Conservation (phyloP, 2,329 filamentous ascomycete species). For the Biscogniauxia mediterranea region DNA sequence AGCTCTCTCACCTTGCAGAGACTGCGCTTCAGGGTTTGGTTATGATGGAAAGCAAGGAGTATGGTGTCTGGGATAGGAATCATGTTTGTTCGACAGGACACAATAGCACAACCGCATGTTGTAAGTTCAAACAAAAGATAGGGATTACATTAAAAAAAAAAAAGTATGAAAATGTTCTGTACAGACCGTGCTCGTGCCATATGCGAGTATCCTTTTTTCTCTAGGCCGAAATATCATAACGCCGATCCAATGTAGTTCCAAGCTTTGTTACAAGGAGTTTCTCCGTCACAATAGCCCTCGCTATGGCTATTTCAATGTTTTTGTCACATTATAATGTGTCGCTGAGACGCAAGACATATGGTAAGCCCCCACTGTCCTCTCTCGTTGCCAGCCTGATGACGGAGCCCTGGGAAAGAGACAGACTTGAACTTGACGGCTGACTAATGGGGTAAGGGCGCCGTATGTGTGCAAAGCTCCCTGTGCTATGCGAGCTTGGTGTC, state of each 20-base stretch:
- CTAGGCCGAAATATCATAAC: constrained; percentile 3
- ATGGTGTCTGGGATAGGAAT: neutral
- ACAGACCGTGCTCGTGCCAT: constrained; percentile 7
- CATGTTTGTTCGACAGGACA: neutral
- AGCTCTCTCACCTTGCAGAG: neutral
- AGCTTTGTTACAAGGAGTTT: neutral
- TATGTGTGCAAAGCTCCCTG: constrained; percentile 39
- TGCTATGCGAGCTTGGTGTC: constrained; percentile 25
- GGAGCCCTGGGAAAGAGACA: constrained; percentile 24
- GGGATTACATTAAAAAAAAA: constrained; percentile 17
- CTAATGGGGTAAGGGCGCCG: constrained; percentile 38
- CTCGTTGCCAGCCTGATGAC: constrained; percentile 49
- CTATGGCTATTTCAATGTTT: neutral
- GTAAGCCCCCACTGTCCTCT: constrained; percentile 33
- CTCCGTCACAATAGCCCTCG: no score
- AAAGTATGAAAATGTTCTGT: constrained; percentile 13
- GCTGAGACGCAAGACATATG: constrained; percentile 34
- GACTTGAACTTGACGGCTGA: constrained; percentile 25
- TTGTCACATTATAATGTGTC: constrained; percentile 14
- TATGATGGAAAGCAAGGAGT: neutral
- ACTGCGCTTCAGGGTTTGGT: neutral
- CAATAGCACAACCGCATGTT: neutral
- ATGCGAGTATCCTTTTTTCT: neutral
- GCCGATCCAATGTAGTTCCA: constrained; percentile 3
- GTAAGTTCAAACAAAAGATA: neutral